phyloP scores from a whole-genome alignment of 2,329 filamentous ascomycete genomes.

The Alternaria gansuensis region DNA sequence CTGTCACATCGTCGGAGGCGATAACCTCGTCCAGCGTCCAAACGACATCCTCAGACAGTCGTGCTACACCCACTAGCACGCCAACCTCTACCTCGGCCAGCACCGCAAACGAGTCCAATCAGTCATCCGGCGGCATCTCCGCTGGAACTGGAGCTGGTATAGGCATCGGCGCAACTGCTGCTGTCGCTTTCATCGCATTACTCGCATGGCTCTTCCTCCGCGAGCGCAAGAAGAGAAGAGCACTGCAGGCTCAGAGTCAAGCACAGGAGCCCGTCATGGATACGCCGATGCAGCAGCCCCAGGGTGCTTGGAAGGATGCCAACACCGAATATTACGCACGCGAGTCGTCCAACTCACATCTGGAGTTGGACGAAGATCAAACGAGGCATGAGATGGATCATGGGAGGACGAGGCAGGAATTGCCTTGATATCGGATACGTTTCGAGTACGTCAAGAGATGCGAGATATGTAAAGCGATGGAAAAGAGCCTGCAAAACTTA shows the following conservation, averaged over 20 bases:
- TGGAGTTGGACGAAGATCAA: neutral
- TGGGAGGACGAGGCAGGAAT: slow-evolving; percentile 3
- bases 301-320: neutral
- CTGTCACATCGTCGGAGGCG: neutral
- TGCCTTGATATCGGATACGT: neutral
- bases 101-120: neutral
- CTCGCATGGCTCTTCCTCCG: neutral
- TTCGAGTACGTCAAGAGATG: too few relatives aligned
- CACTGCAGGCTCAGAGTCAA: neutral
- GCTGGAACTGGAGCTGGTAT: neutral
- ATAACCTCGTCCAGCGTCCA: neutral
- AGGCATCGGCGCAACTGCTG: neutral
- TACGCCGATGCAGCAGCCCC: too few relatives aligned
- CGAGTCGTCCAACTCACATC: neutral
- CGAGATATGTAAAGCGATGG: too few relatives aligned
- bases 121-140: neutral
- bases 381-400: slow-evolving; percentile 1
- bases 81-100: neutral
- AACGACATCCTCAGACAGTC: neutral
- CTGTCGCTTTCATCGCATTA: neutral
- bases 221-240: slow-evolving; percentile 4
- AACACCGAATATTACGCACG: neutral
- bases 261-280: too few relatives aligned
- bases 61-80: neutral
- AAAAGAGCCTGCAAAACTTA: too few relatives aligned